Base-by-base conservation (phyloP, 768 basidiomycete genomes). In the Paxillus ammoniavirescens region DNA sequence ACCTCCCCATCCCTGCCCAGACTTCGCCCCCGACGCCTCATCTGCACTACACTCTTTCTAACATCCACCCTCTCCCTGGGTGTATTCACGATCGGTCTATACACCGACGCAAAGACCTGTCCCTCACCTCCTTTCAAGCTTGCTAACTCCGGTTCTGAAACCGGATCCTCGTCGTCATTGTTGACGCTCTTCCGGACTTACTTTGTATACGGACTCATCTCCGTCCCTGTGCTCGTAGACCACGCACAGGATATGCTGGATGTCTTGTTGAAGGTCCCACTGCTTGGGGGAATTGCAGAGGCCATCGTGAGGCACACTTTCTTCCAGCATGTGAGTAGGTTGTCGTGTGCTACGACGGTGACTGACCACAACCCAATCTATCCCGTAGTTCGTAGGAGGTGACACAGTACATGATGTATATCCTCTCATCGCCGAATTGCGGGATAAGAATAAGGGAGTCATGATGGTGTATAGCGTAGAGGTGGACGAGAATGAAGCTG, bases 391-490 rank as follows among this genome's bases (percentile, higher is more conserved):
- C 60, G 93, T 95, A 1, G 93, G 93, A 0, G 94, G 90, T 2
- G 93, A 95, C 54, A 87, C 87, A 0, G 89, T 86, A 0, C 77
- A 80, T 36, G 84, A 79, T 14, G 81, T 86, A 7, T 59, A 89
- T 5, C 85, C 90, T 1, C 65, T 89, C 0, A 78, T 97, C 38
- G 72, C 76, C 38, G 63, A 70, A 12, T 75, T 95, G 23, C 81
- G 93, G 15, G 68, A 69, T 9, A 79, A 80, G 55, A 87, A 90
- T 61, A 88, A 85, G 56, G 94, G 91, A 2, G 75, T 81, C 8
- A 71, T 97, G 13, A 82, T 97, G 58, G 85, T 80, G 18, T 96
- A 97, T 71, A 89, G 86, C 47, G 91, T 92, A 30, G 92, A 95
- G 69, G 92, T 89, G 10, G 84, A 92, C 60, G 81, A 85, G 61